A percentile compares a stretch with the other conserved stretches of the same genome.
Evolutionary conservation across 139 green algal species (phyloP).

Genomic region (Chlamydomonas schloesseri): DNA sequence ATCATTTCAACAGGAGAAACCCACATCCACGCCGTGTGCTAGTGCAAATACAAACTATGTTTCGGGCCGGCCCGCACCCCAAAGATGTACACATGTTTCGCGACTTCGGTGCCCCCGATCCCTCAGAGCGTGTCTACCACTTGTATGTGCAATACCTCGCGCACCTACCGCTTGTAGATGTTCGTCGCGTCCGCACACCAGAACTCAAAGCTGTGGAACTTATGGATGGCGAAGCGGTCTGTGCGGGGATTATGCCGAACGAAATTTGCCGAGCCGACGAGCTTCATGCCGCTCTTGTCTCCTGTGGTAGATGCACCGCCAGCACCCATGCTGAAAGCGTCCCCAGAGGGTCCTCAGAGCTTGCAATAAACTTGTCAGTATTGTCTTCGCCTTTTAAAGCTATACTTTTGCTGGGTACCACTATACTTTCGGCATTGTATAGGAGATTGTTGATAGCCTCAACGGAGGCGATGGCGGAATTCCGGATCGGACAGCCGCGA

Average conservation of each 20-base stretch:
- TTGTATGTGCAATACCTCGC: too few species aligned
- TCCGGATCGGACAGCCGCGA: too few species aligned
- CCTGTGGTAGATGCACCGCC: constrained; percentile 16
- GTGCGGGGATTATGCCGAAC: constrained; percentile 76
- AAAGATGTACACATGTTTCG: too few species aligned
- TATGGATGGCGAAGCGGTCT: constrained; percentile 83
- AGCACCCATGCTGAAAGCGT: constrained; percentile 1
- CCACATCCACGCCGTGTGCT: too few species aligned
- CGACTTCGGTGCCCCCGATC: too few species aligned
- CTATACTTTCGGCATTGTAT: too few species aligned
- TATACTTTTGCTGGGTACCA: neutral
- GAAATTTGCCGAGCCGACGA: constrained; percentile 75
- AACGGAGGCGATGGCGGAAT: neutral
- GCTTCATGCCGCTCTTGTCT: constrained; percentile 38
- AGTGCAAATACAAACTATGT: too few species aligned
- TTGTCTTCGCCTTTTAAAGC: neutral
- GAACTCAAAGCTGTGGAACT: constrained; percentile 97
- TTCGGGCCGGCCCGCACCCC: too few species aligned
- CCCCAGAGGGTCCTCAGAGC: too few species aligned
- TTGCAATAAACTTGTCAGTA: neutral
- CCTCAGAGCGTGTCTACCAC: too few species aligned
- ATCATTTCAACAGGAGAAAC: too few species aligned
- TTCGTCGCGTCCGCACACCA: constrained; percentile 93
- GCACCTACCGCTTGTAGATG: constrained; percentile 73
- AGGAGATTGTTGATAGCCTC: neutral